A percentile compares a stretch with the other conserved stretches of the same genome.
Evolutionary conservation across 1,284 basidiomycete species (phyloP).

Genomic region (Ustilago shanxiensis): DNA sequence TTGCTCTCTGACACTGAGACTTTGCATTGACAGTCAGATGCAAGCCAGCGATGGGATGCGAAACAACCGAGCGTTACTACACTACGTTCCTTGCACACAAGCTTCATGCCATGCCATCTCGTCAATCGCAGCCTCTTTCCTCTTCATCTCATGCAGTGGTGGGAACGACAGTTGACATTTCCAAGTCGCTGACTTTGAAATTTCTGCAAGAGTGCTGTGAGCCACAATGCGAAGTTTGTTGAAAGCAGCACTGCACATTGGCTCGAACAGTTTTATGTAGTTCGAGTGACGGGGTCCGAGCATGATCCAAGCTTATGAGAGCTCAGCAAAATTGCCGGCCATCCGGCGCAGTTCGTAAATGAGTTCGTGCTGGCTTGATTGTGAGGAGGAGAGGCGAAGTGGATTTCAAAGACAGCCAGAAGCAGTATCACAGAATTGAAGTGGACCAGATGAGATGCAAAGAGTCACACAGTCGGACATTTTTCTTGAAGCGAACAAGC

Average conservation of each 20-base stretch:
- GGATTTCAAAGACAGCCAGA: too few relatives aligned
- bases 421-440: too few relatives aligned
- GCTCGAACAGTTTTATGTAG: too few relatives aligned
- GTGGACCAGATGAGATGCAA: too few relatives aligned
- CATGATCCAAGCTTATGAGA: not conserved
- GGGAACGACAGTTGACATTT: not conserved
- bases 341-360: too few relatives aligned
- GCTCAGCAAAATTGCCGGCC: not conserved
- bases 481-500: not conserved
- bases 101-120: too few relatives aligned
- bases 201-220: not conserved
- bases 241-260: not conserved
- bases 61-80: not conserved
- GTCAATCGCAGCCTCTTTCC: not conserved
- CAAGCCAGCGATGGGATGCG: not conserved
- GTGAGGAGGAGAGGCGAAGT: too few relatives aligned
- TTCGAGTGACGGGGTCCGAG: slow-evolving; percentile 1
- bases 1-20: too few relatives aligned
- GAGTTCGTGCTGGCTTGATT: too few relatives aligned
- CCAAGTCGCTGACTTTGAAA: not conserved
- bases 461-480: not conserved
- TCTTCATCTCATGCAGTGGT: not conserved
- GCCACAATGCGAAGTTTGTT: not conserved
- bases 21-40: not conserved
- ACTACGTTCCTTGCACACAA: not conserved